A percentile compares a stretch with the other conserved stretches of the same genome.
These are phyloP conservation scores for Setaria viridis DNA, from an alignment of 202 grass and related monocot genomes.

Conservation along the genomic window DNA sequence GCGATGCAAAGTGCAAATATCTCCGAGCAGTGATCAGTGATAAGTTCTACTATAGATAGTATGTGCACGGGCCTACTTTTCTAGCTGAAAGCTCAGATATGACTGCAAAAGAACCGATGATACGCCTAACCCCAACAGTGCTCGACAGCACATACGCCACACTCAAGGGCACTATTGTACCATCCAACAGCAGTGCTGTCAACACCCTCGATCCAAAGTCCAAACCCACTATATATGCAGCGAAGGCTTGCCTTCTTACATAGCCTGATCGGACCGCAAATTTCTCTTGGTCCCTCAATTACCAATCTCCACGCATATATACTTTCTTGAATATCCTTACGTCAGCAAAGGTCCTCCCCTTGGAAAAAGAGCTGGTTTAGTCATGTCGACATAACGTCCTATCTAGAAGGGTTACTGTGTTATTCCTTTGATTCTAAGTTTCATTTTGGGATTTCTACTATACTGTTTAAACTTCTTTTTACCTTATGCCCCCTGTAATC, in stretches of 20 bases:
- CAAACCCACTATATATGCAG: neutral
- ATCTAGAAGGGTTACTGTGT: too few relatives aligned
- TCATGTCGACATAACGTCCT: too few relatives aligned
- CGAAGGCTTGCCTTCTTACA: too few relatives aligned
- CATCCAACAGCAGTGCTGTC: slow-evolving; percentile 19
- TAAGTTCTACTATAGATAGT: neutral
- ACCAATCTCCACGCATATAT: too few relatives aligned
- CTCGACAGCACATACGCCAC: slow-evolving; percentile 27
- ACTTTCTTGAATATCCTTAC: too few relatives aligned
- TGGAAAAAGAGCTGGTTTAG: too few relatives aligned
- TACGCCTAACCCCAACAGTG: neutral
- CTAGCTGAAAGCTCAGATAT: neutral
- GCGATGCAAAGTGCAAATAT: neutral
- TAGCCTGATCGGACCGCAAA: too few relatives aligned
- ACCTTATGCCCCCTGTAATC: neutral
- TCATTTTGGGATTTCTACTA: too few relatives aligned
- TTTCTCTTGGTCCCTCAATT: too few relatives aligned
- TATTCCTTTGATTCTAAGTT: too few relatives aligned
- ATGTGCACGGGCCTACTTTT: neutral
- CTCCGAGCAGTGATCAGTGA: neutral
- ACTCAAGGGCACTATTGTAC: slow-evolving; percentile 6
- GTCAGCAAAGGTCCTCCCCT: too few relatives aligned
- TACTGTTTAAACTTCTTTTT: too few relatives aligned
- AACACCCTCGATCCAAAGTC: neutral
- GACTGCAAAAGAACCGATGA: neutral